Percentiles rank a stretch among this genome's conserved stretches.
Conservation (phyloP, 306 rosid genomes). For the Senna tora region DNA sequence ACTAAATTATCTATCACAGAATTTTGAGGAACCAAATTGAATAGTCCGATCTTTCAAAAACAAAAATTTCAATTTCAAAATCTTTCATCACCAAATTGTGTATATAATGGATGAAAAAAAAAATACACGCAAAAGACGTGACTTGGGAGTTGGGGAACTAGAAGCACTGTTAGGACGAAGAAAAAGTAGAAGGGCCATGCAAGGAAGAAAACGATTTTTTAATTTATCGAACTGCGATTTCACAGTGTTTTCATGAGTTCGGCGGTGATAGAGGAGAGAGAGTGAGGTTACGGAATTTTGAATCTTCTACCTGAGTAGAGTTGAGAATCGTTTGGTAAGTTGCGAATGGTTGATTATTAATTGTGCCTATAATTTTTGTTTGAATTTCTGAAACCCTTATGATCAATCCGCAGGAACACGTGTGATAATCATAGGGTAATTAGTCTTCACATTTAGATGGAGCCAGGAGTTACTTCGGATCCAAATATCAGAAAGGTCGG, state of each 20-base stretch:
- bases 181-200: too few species aligned
- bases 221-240: too few species aligned
- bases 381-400: neutral
- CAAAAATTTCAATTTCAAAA: too few species aligned
- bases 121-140: too few species aligned
- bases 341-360: neutral
- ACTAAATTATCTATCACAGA: too few species aligned
- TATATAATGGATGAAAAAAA: too few species aligned
- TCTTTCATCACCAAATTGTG: too few species aligned
- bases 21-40: too few species aligned
- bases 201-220: too few species aligned
- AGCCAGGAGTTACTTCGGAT: slow-evolving; percentile 35
- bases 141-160: too few species aligned
- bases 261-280: neutral
- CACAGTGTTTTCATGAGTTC: neutral
- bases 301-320: neutral
- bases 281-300: neutral
- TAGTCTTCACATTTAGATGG: slow-evolving; percentile 34
- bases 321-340: neutral
- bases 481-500: slow-evolving; percentile 18
- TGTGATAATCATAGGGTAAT: slow-evolving; percentile 1
- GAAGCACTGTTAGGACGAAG: too few species aligned
- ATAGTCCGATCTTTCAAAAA: too few species aligned
- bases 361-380: slow-evolving; percentile 1
- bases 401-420: neutral